phyloP scores from a whole-genome alignment of 306 rosid genomes.

The Cyamopsis tetragonoloba region DNA sequence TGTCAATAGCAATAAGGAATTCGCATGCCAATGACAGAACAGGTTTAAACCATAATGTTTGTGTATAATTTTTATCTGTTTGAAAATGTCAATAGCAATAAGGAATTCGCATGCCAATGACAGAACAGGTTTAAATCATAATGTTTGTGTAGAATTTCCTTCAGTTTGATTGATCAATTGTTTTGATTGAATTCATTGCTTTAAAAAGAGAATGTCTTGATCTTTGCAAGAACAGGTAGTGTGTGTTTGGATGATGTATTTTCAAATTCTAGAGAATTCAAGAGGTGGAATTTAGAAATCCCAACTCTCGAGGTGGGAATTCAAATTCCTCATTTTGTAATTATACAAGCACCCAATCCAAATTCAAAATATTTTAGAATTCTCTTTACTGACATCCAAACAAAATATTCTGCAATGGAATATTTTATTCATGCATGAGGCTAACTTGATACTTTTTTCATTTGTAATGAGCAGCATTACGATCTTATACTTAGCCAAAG shows the following conservation, averaged over 20 bases:
- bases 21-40: not conserved
- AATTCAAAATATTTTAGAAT: too few relatives aligned
- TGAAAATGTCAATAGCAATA: too few relatives aligned
- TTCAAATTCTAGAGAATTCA: too few relatives aligned
- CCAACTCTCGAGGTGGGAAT: too few relatives aligned
- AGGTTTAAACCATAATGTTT: not conserved
- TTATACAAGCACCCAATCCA: too few relatives aligned
- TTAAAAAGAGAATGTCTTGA: not conserved
- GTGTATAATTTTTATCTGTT: not conserved
- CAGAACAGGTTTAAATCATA: not conserved
- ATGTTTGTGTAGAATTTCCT: not conserved
- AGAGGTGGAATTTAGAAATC: too few relatives aligned
- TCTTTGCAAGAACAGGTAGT: too few relatives aligned
- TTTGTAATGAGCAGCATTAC: conserved; percentile 59
- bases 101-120: not conserved
- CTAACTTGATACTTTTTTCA: conserved; percentile 21
- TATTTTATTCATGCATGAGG: not conserved
- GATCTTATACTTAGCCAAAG: conserved; percentile 82
- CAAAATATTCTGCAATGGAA: too few relatives aligned
- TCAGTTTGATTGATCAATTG: not conserved
- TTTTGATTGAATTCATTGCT: not conserved
- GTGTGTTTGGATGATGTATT: too few relatives aligned
- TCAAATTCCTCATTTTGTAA: too few relatives aligned
- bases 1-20: not conserved
- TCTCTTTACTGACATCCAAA: too few relatives aligned